Evolutionary conservation across 2,329 filamentous ascomycete genomes (phyloP), one percentile per base, ranked within the genome.

Genomic region (Curvularia hawaiiensis): DNA sequence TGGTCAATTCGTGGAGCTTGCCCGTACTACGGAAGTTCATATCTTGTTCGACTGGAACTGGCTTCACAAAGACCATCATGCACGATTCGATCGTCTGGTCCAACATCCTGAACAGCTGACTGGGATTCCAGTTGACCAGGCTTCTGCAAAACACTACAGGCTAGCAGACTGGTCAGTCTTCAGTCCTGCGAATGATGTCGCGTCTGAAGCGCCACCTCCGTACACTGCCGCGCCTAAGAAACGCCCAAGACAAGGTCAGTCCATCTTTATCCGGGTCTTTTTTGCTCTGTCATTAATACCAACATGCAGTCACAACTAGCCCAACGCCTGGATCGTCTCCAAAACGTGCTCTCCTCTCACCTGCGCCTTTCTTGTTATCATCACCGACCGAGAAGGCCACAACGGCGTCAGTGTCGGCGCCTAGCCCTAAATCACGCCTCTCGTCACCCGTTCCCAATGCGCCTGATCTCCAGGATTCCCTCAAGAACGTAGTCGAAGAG

Each of bases 21-120:
- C 63, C 28, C 49, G 54, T 50, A 61, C 65, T 18, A 62, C 55
- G 22, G 28, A 59, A 4, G 18, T 66, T 9, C 3, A 56, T 10
- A 41, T 67, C 9, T 16, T 63, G 2, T 64, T 67, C 16, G 63
- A 67, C 46, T 60, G 53, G 52, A 62, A 63, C 22, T 66, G 60
- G 61, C 40, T 67, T 12, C 59, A 63, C 16, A 56, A 46, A 12
- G 50, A 61, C 5, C 55, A 56, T 3, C 58, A 54, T 22, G 50
- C 40, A 3, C 30, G 31, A 20, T 60, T 66, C 14, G 40, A 59
- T 11, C 35, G 30, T 4, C 35, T 67, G 1, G 22, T 66, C 24
- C 48, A 26, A 31, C 50, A 57, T n/a, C 51, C 63, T 11, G 51
- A 55, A 48, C 24, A 41, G 22, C 48, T 66, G 3, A 30, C 52